Base-by-base conservation (phyloP, 1,139 yeast species). In the Taphrina sp. region DNA sequence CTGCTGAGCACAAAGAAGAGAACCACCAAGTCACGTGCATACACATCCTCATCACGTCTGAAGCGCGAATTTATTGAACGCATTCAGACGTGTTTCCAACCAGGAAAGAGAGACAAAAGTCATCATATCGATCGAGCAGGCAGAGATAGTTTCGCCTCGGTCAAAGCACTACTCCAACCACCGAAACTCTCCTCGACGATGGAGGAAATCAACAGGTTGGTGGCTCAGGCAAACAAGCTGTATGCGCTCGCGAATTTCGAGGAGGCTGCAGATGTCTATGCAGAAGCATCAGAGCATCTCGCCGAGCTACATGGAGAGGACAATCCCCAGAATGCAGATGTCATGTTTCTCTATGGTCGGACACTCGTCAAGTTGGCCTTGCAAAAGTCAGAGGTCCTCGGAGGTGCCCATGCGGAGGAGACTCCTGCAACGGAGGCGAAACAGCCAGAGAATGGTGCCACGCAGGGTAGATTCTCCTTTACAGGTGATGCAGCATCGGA, bases 321-420 rank as follows among this genome's bases (percentile, higher is more conserved):
- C 47, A 85, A 22, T 26, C 36, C 53, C 5, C 39, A 22, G 26
- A 58, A 85, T 65, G 85, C 94, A 1, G 85, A 87, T 60, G 73
- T 87, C 61, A 72, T 89, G 64, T 80, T 78, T 61, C 69, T 85
- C 34, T 88, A 92, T 62, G 97, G 96, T 1, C 80, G 82, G 65
- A 82, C 95, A 1, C 71, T 92, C 39, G 89, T 84, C 69, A 85
- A 83, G 62, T 78, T 80, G 43, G 97, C 94, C 0, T 84, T 87
- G 10, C 73, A 80, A 39, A 82, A 78, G 52, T 81, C 89, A 1
- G 92, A 85, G 47, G 84, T 92, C n/a, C 77, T 92, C 59, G 95
- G 96, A 14, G 70, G 67, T 2, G 63, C 61, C 12, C 42, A 23
- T 20, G 45, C 19, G 8, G 23, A 12, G 5, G 43, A 37, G 3